Conservation (phyloP, 2,329 filamentous ascomycete genomes). For the Colletotrichum sp. region DNA sequence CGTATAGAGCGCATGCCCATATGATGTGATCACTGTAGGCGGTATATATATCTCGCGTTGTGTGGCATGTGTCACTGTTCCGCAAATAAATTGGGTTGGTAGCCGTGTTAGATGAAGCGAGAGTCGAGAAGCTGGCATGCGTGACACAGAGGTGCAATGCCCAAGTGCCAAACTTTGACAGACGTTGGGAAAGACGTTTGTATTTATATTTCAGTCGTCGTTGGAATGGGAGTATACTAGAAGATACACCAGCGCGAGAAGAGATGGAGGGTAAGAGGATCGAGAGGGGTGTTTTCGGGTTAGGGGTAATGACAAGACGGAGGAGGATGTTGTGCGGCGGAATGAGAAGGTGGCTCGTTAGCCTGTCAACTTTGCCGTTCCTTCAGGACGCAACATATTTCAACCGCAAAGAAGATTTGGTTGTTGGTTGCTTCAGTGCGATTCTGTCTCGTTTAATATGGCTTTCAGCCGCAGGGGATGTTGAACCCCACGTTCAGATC, state of each 20-base stretch:
- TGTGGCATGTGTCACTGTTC: neutral
- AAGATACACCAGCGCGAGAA: no score
- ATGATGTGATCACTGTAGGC: neutral
- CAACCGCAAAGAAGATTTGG: no score
- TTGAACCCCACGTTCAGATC: neutral
- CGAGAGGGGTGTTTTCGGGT: no score
- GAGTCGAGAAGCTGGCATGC: neutral
- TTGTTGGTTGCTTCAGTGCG: neutral
- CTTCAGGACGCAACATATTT: no score
- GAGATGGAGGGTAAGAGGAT: no score
- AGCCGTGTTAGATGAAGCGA: neutral
- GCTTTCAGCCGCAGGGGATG: neutral
- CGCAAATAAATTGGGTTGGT: neutral
- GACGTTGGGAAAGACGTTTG: neutral
- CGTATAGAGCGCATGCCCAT: accelerated
- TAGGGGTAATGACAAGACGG: no score
- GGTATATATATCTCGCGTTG: neutral
- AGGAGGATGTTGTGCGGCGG: no score
- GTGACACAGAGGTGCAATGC: neutral
- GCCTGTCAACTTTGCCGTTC: no score
- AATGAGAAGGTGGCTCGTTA: no score
- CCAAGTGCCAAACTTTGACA: neutral
- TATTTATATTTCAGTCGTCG: neutral
- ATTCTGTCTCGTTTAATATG: neutral
- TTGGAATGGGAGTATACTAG: accelerated